Evolutionary conservation across 768 basidiomycete species (phyloP).

Genomic region (Psilocybe cyanescens): DNA sequence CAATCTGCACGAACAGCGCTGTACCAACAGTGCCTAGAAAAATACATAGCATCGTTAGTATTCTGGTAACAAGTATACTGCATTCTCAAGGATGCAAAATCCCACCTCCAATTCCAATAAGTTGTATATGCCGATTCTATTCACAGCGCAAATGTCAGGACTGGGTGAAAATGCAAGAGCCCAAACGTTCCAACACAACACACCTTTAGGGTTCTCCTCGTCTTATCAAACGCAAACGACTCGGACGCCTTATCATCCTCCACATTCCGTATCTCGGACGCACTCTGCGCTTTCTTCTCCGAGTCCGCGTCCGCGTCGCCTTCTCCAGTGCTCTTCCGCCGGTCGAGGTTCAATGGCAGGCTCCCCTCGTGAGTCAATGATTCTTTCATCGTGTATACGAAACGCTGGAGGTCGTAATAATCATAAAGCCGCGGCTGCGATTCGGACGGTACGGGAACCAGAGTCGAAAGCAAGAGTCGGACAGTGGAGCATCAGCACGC

Average conservation of each 20-base stretch:
- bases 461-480: neutral
- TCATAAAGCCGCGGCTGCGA: neutral
- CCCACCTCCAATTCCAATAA: slow-evolving; percentile 55
- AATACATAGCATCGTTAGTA: neutral
- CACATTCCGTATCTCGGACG: slow-evolving; percentile 5
- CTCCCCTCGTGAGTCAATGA: neutral
- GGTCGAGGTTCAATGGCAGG: neutral
- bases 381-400: slow-evolving; percentile 3
- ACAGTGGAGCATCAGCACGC: neutral
- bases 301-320: neutral
- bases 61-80: neutral
- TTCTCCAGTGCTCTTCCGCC: neutral
- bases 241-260: slow-evolving; percentile 12
- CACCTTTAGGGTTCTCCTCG: slow-evolving; percentile 26
- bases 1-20: slow-evolving; percentile 77
- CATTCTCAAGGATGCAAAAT: neutral
- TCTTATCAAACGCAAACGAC: slow-evolving; percentile 15
- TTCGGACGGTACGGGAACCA: neutral
- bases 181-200: neutral
- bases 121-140: slow-evolving; percentile 54
- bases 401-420: neutral
- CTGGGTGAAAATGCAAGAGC: neutral
- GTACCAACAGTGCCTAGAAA: slow-evolving; percentile 70
- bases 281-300: slow-evolving; percentile 5
- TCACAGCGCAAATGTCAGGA: neutral